phyloP scores from a whole-genome alignment of 805 yeast species.

The Myxozyma lipomycoides region DNA sequence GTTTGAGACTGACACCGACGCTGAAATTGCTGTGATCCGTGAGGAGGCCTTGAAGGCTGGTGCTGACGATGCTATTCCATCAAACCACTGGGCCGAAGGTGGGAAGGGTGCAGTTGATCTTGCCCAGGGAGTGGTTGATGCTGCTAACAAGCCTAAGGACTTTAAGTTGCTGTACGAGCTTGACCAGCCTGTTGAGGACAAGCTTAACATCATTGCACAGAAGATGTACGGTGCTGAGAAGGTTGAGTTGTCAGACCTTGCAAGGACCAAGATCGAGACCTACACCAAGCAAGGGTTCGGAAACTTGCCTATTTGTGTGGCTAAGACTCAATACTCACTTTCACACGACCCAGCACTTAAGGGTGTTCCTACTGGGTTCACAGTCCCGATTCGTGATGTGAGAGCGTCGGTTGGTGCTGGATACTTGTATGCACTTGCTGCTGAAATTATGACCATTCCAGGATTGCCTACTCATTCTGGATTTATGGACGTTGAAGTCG shows the following conservation, averaged over 20 bases:
- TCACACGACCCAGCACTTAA: constrained; percentile 90
- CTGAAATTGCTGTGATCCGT: constrained; percentile 75
- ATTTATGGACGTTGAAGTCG: constrained; percentile 93
- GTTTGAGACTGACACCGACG: constrained; percentile 74
- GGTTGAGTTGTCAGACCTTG: constrained; percentile 77
- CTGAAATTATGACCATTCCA: constrained; percentile 95
- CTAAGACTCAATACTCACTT: constrained; percentile 94
- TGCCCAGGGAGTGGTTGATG: constrained; percentile 78
- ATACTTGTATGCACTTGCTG: constrained; percentile 91
- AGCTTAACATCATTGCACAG: constrained; percentile 71
- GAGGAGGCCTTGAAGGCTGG: constrained; percentile 85
- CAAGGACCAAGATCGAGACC: constrained; percentile 72
- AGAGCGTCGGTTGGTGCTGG: constrained; percentile 97
- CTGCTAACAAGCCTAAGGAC: constrained; percentile 45
- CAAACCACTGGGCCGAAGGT: constrained; percentile 95
- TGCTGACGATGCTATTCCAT: constrained; percentile 82
- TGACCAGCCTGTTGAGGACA: constrained; percentile 67
- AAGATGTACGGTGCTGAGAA: constrained; percentile 91
- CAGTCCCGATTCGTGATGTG: constrained; percentile 89
- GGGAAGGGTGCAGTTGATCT: constrained; percentile 83
- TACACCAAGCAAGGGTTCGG: constrained; percentile 86
- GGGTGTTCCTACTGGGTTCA: constrained; percentile 93
- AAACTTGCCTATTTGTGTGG: constrained; percentile 90
- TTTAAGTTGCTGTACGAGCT: constrained; percentile 67
- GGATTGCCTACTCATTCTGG: constrained; percentile 96